These are phyloP conservation scores for Cerioporus squamosus DNA, from an alignment of 1,284 basidiomycete species.

Conservation along the genomic window DNA sequence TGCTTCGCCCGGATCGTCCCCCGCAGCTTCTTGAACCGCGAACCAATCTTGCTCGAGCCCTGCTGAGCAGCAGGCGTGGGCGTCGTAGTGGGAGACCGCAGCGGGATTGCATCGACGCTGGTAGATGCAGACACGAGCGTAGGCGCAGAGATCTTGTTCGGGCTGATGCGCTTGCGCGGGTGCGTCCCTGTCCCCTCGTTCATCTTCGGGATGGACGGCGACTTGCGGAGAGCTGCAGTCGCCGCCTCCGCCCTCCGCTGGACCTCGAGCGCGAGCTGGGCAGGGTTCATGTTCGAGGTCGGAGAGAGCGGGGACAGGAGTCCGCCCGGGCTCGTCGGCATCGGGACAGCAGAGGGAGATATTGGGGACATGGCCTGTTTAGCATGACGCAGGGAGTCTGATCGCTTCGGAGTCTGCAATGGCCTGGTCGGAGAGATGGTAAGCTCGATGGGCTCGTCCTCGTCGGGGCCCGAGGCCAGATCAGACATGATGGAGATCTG, in stretches of 20 bases:
- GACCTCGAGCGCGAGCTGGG: conserved; percentile 55
- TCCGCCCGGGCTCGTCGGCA: conserved; percentile 6
- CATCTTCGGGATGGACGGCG: conserved; percentile 55
- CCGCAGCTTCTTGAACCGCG: conserved; percentile 70
- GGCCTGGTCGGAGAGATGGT: conserved; percentile 9
- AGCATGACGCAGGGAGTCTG: conserved; percentile 15
- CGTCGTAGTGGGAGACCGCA: conserved; percentile 47
- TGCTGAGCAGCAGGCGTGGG: conserved; percentile 24
- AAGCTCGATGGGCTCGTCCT: conserved; percentile 13
- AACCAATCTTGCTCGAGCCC: conserved; percentile 34
- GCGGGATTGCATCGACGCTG: conserved; percentile 74
- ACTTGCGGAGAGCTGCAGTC: conserved; percentile 67
- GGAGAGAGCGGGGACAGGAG: conserved; percentile 19
- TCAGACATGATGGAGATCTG: conserved; percentile 24
- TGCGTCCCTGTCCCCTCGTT: conserved; percentile 39
- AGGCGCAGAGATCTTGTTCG: conserved; percentile 75
- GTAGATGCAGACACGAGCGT: conserved; percentile 74
- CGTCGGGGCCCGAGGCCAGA: conserved; percentile 14
- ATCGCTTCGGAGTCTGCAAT: conserved; percentile 21
- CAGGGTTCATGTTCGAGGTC: conserved; percentile 22
- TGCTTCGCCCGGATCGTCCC: conserved; percentile 72
- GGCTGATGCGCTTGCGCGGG: conserved; percentile 64
- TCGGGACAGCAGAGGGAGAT: conserved; percentile 3
- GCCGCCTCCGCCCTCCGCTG: conserved; percentile 73
- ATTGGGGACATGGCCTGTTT: conserved; percentile 1